Base-by-base conservation (phyloP, 2,329 filamentous ascomycete species). In the Amphichorda felina region DNA sequence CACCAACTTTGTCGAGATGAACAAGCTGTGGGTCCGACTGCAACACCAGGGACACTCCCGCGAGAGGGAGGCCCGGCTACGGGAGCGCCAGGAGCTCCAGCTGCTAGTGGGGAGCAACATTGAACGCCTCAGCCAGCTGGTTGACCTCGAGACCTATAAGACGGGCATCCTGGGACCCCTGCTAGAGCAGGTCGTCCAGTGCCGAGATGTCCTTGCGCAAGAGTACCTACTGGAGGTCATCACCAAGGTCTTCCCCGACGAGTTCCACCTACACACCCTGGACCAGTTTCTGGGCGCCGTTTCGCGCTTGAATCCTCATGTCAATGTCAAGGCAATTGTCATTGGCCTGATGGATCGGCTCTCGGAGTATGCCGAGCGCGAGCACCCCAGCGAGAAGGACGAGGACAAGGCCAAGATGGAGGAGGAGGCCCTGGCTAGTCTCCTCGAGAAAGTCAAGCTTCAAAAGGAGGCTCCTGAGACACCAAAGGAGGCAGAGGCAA, bases 1-100 rank as follows among this genome's bases (percentile, higher is more conserved):
- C 52, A 98, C 91, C 41, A 98, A 98, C 51, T 98, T 98, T 53
- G 91, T 98, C 47, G 91, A 98, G 63, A 98, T 98, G 91, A 98
- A 98, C 64, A 98, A 98, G 70, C 71, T 98, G 24, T 98, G 91
- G 91, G 91, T 98, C 43, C 80, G 91, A 30, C 66, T 96, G 52
- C 91, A 98, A 57, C 91, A 98, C 57, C 91, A 98, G 56, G 91
- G 91, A 18, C 91, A 95, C 54, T 98, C 91, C 27, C 75, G 89
- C 49, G 91, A 98, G 60, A 72, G 91, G 35, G 91, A 98, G 43
- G 81, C 93, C 62, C 73, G 91, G 48, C 94, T 87, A 39, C 87
- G 91, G 50, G 91, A 98, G 63, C 73, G 91, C 48, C 88, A 93
- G 56, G 93, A 98, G 63, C 67, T 98, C 37, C 91, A 98, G 63